Evolutionary conservation across 805 yeast genomes (phyloP), one percentile per base, ranked within the genome.

Genomic region (Maudiozyma pseudohumilis): DNA sequence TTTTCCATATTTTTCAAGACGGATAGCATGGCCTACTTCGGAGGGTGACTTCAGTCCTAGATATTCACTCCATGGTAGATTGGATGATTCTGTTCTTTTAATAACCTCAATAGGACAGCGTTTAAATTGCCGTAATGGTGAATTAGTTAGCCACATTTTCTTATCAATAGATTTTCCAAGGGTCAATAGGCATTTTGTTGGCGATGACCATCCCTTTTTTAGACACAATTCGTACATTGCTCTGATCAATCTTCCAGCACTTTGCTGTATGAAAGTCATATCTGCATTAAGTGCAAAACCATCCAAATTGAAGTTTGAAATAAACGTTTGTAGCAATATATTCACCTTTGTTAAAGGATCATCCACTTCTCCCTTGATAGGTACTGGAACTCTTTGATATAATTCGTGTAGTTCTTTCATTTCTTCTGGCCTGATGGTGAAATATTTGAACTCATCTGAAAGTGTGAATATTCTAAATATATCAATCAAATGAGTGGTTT

Each of bases 261-360:
- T 85, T 58, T 92, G 97, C 0, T 92, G 82, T 29, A 92, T 75
- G 54, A 84, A 92, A 3, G 85, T 69, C 95, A 88, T 86, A 63
- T 92, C 99, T 0, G 95, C 77, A 70, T 81, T 76, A 42, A 94
- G 61, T 0, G 96, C 96, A 63, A 85, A 84, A 0, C 97, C 97
- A 1, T 82, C 92, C 13, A 92, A 64, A 8, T 67, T 63, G 18
- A 88, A 63, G 26, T 78, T 61, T 1, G 96, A 82, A n/a, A 92
- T 83, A 50, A 83, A 86, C 0, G 95, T 74, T 53, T 92, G 98
- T 10, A 92, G 61, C 26, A 92, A 59, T 6, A 86, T 74, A 46
- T 79, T 86, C 16, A 84, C 72, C 55, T 92, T 92, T 0, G 94
- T 81, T 13, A 74, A 55, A 0, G 88, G 78, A 41, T 85, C 89